A percentile compares a stretch with the other conserved stretches of the same genome.
Evolutionary conservation across 192 early-diverging fungal genomes (phyloP).

Genomic region (Umbelopsis vinacea): DNA sequence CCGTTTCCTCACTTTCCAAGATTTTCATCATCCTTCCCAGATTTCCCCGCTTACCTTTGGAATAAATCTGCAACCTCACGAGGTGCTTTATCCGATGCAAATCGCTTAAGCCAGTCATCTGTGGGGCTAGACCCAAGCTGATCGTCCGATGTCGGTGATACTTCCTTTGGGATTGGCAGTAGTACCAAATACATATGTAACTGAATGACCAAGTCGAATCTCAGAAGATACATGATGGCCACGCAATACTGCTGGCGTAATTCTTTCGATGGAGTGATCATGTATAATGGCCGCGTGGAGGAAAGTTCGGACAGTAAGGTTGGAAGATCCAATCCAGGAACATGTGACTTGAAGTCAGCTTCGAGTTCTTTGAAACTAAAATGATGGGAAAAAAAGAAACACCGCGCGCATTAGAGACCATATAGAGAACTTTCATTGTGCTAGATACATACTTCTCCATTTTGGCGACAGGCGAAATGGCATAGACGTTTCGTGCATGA

Average conservation of each 20-base stretch:
- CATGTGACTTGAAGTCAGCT: conserved; percentile 60
- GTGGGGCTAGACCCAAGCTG: conserved; percentile 33
- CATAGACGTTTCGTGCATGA: conserved; percentile 76
- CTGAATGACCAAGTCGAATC: conserved; percentile 78
- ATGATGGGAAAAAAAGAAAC: conserved; percentile 7
- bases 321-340: conserved; percentile 61
- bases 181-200: conserved; percentile 79
- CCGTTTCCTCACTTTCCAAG: too few relatives aligned
- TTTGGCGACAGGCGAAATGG: conserved; percentile 67
- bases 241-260: conserved; percentile 75
- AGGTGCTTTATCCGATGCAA: conserved; percentile 58
- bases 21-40: background rate
- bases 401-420: background rate
- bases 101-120: conserved; percentile 42
- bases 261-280: conserved; percentile 64
- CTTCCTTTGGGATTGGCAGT: conserved; percentile 25
- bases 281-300: conserved; percentile 57
- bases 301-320: conserved; percentile 60
- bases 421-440: conserved; percentile 4
- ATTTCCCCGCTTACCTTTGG: conserved; percentile 43
- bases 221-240: conserved; percentile 78
- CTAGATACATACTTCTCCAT: conserved; percentile 52
- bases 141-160: background rate
- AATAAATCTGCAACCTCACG: conserved; percentile 60
- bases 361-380: conserved; percentile 39